These are phyloP conservation scores for Cercospora citrullina DNA, from an alignment of 2,329 filamentous ascomycete genomes.

Conservation along the genomic window DNA sequence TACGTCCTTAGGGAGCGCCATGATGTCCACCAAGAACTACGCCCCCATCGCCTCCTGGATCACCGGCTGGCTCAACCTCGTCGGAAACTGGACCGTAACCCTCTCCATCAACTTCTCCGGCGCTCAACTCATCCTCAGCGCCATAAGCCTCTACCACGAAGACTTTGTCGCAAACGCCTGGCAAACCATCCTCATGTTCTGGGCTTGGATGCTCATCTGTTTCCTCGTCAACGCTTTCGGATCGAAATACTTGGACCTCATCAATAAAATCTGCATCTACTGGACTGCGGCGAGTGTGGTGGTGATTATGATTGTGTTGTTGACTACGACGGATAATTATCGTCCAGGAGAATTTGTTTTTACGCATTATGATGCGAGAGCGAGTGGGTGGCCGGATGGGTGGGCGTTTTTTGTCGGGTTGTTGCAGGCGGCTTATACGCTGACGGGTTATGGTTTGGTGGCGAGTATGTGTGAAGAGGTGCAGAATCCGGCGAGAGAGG, in stretches of 20 bases:
- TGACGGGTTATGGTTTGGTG: constrained; percentile 70
- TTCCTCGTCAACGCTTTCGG: constrained; percentile 66
- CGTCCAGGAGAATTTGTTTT: constrained; percentile 66
- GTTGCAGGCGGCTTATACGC: constrained; percentile 63
- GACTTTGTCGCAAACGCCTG: constrained; percentile 66
- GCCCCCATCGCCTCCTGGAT: constrained; percentile 68
- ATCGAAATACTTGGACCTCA: constrained; percentile 62
- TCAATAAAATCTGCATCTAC: constrained; percentile 72
- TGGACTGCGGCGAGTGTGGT: constrained; percentile 68
- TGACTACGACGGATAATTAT: constrained; percentile 60
- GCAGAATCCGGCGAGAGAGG: constrained; percentile 66
- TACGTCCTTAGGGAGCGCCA: constrained; percentile 52
- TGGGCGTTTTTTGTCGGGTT: constrained; percentile 74
- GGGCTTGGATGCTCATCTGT: constrained; percentile 67
- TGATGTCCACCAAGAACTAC: constrained; percentile 64
- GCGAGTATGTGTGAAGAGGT: constrained; percentile 73
- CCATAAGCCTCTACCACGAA: constrained; percentile 69
- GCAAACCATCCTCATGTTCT: constrained; percentile 71
- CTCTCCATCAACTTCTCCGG: constrained; percentile 69
- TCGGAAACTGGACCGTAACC: constrained; percentile 71
- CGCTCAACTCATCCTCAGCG: constrained; percentile 66
- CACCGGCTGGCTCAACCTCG: constrained; percentile 69
- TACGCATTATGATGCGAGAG: constrained; percentile 64
- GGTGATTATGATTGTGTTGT: constrained; percentile 66
- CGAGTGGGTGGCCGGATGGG: constrained; percentile 65